These are phyloP conservation scores for Clathrospora elynae DNA, from an alignment of 2,329 filamentous ascomycete species.

Conservation along the genomic window DNA sequence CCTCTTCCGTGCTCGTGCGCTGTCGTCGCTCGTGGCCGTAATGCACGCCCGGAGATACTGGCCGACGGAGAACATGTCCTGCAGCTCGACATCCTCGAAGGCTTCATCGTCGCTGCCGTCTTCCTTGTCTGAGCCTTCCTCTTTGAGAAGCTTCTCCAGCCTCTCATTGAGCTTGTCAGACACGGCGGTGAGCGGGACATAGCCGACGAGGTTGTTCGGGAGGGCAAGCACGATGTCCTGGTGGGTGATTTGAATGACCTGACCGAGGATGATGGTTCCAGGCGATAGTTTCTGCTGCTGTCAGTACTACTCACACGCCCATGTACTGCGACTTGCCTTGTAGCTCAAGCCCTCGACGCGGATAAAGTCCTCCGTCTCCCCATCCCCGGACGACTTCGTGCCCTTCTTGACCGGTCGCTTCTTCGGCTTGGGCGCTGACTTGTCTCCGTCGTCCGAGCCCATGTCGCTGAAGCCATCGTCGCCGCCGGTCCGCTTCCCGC, in stretches of 20 bases:
- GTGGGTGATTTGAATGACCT: constrained; percentile 78
- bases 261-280: constrained; percentile 86
- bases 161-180: constrained; percentile 78
- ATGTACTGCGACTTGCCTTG: constrained; percentile 67
- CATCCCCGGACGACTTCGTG: constrained; percentile 47
- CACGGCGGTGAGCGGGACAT: constrained; percentile 88
- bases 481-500: constrained; percentile 61
- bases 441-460: constrained; percentile 47
- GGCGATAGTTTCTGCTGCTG: constrained; percentile 72
- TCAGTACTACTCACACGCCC: constrained; percentile 16
- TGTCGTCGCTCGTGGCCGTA: constrained; percentile 73
- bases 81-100: constrained; percentile 69
- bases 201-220: constrained; percentile 90
- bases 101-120: constrained; percentile 56
- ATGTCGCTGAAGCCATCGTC: constrained; percentile 53
- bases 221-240: constrained; percentile 81
- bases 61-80: constrained; percentile 76
- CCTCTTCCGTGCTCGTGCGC: constrained; percentile 72
- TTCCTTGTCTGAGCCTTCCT: constrained; percentile 64
- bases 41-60: constrained; percentile 89
- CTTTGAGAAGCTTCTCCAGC: constrained; percentile 69
- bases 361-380: constrained; percentile 57
- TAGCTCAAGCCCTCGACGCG: constrained; percentile 87
- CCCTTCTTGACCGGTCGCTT: constrained; percentile 57
- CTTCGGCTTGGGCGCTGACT: constrained; percentile 54